phyloP scores from a whole-genome alignment of 768 basidiomycete species.

The Cystobasidium ongulense region DNA sequence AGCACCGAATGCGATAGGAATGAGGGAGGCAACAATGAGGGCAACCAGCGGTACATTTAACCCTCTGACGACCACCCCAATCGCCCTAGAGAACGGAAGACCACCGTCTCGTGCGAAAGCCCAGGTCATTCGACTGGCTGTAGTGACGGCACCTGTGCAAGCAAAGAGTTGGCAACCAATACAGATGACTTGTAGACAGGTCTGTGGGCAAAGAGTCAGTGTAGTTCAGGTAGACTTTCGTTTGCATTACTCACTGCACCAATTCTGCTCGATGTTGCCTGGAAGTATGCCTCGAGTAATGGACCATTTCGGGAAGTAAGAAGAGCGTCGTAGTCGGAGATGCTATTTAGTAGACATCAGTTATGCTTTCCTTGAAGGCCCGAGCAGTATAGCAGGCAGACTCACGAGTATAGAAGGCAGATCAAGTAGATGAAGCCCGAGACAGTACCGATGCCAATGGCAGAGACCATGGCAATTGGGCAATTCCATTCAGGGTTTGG shows the following conservation, averaged over 20 bases:
- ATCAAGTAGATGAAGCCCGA: slow-evolving; percentile 37
- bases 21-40: slow-evolving; percentile 24
- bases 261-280: slow-evolving; percentile 34
- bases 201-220: not conserved
- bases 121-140: slow-evolving; percentile 21
- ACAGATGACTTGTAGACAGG: slow-evolving; percentile 20
- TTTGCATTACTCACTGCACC: slow-evolving; percentile 15
- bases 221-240: not conserved
- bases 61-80: slow-evolving; percentile 8
- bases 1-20: slow-evolving; percentile 34
- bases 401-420: slow-evolving; percentile 37
- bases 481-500: slow-evolving; percentile 37
- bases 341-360: not conserved
- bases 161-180: slow-evolving; percentile 8
- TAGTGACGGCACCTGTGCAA: slow-evolving; percentile 15
- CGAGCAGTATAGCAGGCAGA: too few relatives aligned
- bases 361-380: too few relatives aligned
- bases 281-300: slow-evolving; percentile 36
- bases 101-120: slow-evolving; percentile 33
- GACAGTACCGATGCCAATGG: slow-evolving; percentile 36
- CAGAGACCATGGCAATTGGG: slow-evolving; percentile 39
- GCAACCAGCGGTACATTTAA: slow-evolving; percentile 34
- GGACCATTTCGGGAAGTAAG: slow-evolving; percentile 34
- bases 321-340: slow-evolving; percentile 36
- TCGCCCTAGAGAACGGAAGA: slow-evolving; percentile 19